Evolutionary conservation across 192 early-diverging fungal species (phyloP), one percentile per base, ranked within the genome.

Genomic region (Umbelopsis sp.): DNA sequence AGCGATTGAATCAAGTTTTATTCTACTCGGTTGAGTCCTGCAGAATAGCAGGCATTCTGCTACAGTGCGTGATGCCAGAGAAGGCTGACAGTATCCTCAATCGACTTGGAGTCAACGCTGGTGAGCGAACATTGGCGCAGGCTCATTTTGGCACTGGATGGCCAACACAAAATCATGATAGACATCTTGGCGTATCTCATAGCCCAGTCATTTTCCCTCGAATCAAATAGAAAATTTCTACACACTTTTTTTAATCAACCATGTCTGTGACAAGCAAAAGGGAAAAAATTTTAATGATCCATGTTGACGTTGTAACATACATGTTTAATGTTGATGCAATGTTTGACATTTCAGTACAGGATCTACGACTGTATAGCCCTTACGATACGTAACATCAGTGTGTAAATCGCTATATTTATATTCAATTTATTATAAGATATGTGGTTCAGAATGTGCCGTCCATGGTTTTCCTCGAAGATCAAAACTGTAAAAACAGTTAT

Each of bases 51-150:
- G 90, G 82, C 16, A 81, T 97, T 32, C 73, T 96, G 44, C 78
- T 97, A 51, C 90, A 91, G 73, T 93, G 94, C 7, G 86, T 96
- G 21, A 94, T 97, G 89, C 97, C 97, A 9, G 77, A 78, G 1
- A 96, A 94, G 75, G 83, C 89, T 47, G 70, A 68, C 1, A 69
- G 71, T 49, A 77, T 98, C 49, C 77, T 98, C 69, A 84, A 91
- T 67, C 80, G 82, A 20, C 69, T 98, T 11, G 84, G 80, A 6
- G 83, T 96, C 8, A 54, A 77, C 6, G 59, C 20, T 17, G 74
- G 77, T 4, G 86, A 93, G 62, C 86, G 94, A 17, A 68, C 56
- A 26, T 95, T 90, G 87, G 44, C 69, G 1, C 66, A 90, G 72
- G 85, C 89, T 10, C 66, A 62, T 36, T 83, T 90, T 65, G 91